Evolutionary conservation across 148 eudicot species (phyloP), one percentile per base, ranked within the genome.

Genomic region (Rhododendron vialii): DNA sequence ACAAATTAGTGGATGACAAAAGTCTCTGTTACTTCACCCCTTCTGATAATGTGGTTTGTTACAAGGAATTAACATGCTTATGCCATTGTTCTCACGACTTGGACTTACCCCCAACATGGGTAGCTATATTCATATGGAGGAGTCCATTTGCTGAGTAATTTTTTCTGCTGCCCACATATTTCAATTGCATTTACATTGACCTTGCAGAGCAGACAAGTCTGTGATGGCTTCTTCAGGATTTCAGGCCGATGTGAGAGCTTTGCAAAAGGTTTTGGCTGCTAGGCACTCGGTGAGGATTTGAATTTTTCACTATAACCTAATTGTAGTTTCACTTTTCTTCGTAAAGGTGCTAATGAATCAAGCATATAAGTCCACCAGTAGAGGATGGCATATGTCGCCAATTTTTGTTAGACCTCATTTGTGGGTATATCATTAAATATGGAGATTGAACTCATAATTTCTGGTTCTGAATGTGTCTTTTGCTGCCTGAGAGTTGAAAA

Each of bases 171-270:
- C 43, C 51, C 15, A 9, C 50, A 22, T 83, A 13, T 59, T 36
- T 51, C 18, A 33, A 67, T 36, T 65, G 71, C 13, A 24, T 33
- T n/a, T 76, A 1, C 84, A 63, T 84, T 50, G 38, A 75, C 75
- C 86, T 65, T 92, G 90, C 90, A 96, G 99, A 71, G 98, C 99
- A 86, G 96, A 96, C 47, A 94, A 96, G 87, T 89, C 91, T 82
- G 84, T 95, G 43, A 80, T 96, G 90, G 98, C 99, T 65, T 96
- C 99, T 71, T 96, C 99, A 7, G 99, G 98, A 79, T 94, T 96
- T 89, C 99, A 96, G 91, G 98, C 99, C 86, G 99, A 96, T 90
- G 99, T 96, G 83, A 94, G 94, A 90, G 99, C 99, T 79, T 86
- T 96, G 80, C 98, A 95, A 82, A 96, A 96, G 92, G 95, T 91